Base-by-base conservation (phyloP, 2,329 filamentous ascomycete genomes). In the Aureobasidium namibiae region DNA sequence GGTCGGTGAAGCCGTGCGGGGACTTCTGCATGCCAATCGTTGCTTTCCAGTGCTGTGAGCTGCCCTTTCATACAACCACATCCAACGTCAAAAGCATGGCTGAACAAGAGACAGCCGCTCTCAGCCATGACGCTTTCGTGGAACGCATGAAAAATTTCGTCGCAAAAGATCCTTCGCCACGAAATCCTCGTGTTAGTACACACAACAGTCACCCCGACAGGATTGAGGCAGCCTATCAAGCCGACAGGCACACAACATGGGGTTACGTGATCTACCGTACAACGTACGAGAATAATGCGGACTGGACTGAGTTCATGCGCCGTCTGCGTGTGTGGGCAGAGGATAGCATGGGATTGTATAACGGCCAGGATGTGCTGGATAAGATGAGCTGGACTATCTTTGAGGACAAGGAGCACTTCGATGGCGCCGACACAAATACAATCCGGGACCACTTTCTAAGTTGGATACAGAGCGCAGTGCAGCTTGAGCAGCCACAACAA, bases 251-350 rank as follows among this genome's bases (percentile, higher is more conserved):
- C 49, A 38, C 49, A 8, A 61, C 52, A 24, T 64, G 60, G 61
- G 64, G 63, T 36, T 64, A 50, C 18, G 61, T 65, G 8, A 61
- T 65, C 53, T 64, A 65, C 26, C 60, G 64, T 14, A 59, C 41
- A 14, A 64, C 61, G 1, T 65, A 63, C 56, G 33, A 50, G 18
- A 60, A 49, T 36, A 56, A 63, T 21, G 48, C 44, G n/a, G 61
- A 61, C 42, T 65, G 64, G 63, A 41, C 24, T 11, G 49, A 61
- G 16, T 60, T 63, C 29, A 48, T 65, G 41, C 29, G 31, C 1
- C 59, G 61, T 14, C 39, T 65, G 14, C 42, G 31, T 38, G 45
- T 16, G 34, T 52, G 42, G 26, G 56, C 44, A 21, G 42, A 46
- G 26, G 26, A 62, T 31, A 23, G 10, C 33, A 58, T 61, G 38